Evolutionary conservation across 169 alveolate genomes (phyloP), one percentile per base, ranked within the genome.

Genomic region (Plasmodium gaboni): DNA sequence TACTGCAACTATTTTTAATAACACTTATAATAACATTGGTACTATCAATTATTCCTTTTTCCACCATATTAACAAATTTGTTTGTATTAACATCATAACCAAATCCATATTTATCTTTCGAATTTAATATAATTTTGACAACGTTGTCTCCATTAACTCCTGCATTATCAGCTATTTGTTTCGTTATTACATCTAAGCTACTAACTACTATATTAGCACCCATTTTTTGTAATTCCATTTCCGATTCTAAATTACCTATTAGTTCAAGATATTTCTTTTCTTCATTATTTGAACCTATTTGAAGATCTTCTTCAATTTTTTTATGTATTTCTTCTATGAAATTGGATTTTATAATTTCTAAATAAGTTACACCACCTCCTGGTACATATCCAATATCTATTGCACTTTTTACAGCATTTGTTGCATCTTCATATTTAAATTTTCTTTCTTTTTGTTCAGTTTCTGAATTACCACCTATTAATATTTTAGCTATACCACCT

Each of bases 341-440:
- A 15, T 88, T 94, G 1, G 95, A 94, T 17, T 92, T 94, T 28
- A 94, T 92, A 85, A 96, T 93, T 50, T 93, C 96, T 15, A 96
- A 89, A 72, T 95, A 96, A 4, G 98, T 93, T 12, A 96, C 98
- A 15, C 98, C 98, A n/a, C 98, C 98, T 10, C 98, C 98, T 12
- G 98, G 98, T 32, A 96, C 98, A 86, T 93, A 95, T 12, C 98
- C 98, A 15, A 96, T 95, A 69, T 96, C 98, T 61, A 95, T 93
- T 53, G 98, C 98, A 7, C 97, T 97, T 51, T 97, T 74, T 2
- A 95, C 97, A 26, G 98, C 98, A 80, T 95, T 95, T 17, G 96
- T 95, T 13, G 98, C 97, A 73, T 96, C 98, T 64, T 95, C 97
- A 61, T 95, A 95, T 32, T 96, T 74, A 22, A 95, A 95, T 65